These are phyloP conservation scores for Sequoia sempervirens DNA, from an alignment of 75 land plant genomes.

Conservation along the genomic window DNA sequence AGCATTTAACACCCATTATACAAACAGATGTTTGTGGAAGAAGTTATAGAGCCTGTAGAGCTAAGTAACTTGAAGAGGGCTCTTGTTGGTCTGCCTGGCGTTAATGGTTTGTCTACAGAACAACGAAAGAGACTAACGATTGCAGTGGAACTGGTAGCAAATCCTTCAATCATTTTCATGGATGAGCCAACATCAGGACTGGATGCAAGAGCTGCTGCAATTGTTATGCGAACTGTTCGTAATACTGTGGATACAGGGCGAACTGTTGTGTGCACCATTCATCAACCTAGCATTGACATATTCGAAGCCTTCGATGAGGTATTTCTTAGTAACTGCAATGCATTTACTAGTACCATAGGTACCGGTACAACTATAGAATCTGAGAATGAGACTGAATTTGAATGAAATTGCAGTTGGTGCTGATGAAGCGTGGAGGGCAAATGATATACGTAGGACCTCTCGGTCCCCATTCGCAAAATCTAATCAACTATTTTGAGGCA, in stretches of 20 bases:
- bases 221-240: conserved; percentile 13
- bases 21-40: conserved; percentile 15
- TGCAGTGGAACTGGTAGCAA: conserved; percentile 19
- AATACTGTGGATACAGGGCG: conserved; percentile 20
- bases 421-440: conserved; percentile 47
- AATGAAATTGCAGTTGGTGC: conserved; percentile 21
- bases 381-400: background rate
- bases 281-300: conserved; percentile 14
- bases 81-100: conserved; percentile 18
- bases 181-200: conserved; percentile 24
- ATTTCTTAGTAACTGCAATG: background rate
- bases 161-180: conserved; percentile 24
- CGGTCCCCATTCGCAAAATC: conserved; percentile 34
- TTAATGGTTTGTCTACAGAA: conserved; percentile 17
- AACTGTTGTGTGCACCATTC: conserved; percentile 6
- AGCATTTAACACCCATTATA: background rate
- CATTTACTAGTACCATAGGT: background rate
- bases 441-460: conserved; percentile 43
- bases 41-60: conserved; percentile 25
- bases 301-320: conserved; percentile 24
- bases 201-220: conserved; percentile 12
- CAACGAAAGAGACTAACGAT: conserved; percentile 21
- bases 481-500: conserved; percentile 48
- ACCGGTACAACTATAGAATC: background rate
- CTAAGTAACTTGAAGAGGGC: conserved; percentile 7